Conservation (phyloP, 2,329 filamentous ascomycete species). For the Graphilbum sp. region DNA sequence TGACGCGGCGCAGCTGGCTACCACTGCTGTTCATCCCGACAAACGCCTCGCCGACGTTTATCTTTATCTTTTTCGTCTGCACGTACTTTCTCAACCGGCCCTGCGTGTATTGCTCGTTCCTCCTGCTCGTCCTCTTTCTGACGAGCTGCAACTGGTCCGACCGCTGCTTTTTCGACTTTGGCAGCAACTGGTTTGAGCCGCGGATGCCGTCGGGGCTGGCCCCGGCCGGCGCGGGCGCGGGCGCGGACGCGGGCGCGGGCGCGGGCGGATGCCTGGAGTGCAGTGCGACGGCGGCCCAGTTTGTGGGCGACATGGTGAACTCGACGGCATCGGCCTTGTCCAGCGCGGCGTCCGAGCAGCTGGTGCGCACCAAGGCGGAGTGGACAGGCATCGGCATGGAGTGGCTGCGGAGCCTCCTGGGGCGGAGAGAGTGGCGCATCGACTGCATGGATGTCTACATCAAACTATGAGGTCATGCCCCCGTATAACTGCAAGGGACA, state of each 20-base stretch:
- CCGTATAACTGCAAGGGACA: too few relatives aligned
- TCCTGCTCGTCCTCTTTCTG: slow-evolving; percentile 69
- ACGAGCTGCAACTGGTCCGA: slow-evolving; percentile 64
- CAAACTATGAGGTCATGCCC: slow-evolving; percentile 34
- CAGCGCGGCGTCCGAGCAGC: slow-evolving; percentile 48
- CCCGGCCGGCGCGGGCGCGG: slow-evolving; percentile 6
- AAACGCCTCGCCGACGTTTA: slow-evolving; percentile 70
- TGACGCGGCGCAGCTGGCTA: slow-evolving; percentile 45
- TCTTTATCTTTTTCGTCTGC: slow-evolving; percentile 77
- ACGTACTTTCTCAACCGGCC: slow-evolving; percentile 94
- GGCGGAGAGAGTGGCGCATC: slow-evolving; percentile 74
- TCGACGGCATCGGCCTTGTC: slow-evolving; percentile 54
- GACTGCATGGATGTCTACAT: slow-evolving; percentile 84
- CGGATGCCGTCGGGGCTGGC: slow-evolving; percentile 27
- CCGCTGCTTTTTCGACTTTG: slow-evolving; percentile 84
- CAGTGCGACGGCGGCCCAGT: slow-evolving; percentile 16
- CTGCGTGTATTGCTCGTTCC: slow-evolving; percentile 93
- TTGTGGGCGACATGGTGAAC: slow-evolving; percentile 40
- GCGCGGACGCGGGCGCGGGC: background rate
- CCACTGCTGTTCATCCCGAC: slow-evolving; percentile 79
- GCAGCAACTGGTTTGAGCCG: slow-evolving; percentile 86
- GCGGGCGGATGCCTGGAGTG: background rate
- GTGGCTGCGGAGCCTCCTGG: slow-evolving; percentile 70
- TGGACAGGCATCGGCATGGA: slow-evolving; percentile 69
- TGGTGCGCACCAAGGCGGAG: slow-evolving; percentile 37